phyloP scores from a whole-genome alignment of 2,329 filamentous ascomycete species.

The Helicocarpus griseus region DNA sequence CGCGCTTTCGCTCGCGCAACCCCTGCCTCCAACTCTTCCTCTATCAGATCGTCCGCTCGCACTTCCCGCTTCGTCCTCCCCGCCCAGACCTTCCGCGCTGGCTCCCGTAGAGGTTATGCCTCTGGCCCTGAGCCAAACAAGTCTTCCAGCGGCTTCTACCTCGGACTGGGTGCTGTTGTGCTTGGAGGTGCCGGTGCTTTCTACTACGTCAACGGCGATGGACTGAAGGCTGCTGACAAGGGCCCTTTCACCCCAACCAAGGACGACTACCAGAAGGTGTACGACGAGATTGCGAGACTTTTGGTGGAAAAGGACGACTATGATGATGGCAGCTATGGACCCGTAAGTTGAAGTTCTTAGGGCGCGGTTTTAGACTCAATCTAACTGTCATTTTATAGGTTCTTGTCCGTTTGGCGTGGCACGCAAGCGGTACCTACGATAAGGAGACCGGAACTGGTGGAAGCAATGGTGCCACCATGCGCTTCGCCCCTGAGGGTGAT shows the following conservation, averaged over 20 bases:
- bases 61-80: constrained; percentile 48
- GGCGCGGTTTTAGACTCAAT: neutral
- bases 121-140: constrained; percentile 47
- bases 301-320: constrained; percentile 89
- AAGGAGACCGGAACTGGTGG: constrained; percentile 80
- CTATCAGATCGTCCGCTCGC: constrained; percentile 29
- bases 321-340: constrained; percentile 92
- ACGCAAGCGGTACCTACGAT: constrained; percentile 86
- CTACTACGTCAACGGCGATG: constrained; percentile 50
- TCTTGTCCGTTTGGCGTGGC: constrained; percentile 84
- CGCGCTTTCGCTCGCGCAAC: constrained; percentile 33
- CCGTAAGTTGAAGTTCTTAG: constrained; percentile 38
- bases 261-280: constrained; percentile 91
- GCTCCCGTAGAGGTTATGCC: constrained; percentile 70
- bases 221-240: constrained; percentile 36
- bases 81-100: constrained; percentile 61
- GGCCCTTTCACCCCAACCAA: constrained; percentile 63
- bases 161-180: constrained; percentile 48
- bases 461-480: constrained; percentile 95
- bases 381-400: constrained; percentile 34
- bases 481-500: constrained; percentile 77
- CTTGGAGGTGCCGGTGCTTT: constrained; percentile 57
- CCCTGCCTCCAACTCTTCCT: constrained; percentile 25
- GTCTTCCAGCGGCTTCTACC: constrained; percentile 45
- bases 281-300: constrained; percentile 70